phyloP scores from a whole-genome alignment of 345 rosid species.

The Syzygium jambos region DNA sequence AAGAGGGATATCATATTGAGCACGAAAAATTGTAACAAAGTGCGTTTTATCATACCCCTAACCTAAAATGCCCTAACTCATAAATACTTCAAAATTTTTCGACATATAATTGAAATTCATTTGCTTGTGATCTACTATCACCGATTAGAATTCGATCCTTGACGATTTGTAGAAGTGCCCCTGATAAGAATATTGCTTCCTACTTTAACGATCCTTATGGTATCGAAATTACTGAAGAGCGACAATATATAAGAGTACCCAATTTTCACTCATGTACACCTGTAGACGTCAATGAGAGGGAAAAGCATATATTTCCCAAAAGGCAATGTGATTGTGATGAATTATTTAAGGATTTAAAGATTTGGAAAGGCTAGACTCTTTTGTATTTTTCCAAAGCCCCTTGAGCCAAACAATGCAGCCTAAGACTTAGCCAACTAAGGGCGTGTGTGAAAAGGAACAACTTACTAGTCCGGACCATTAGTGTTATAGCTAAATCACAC shows the following conservation, averaged over 20 bases:
- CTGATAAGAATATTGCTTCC: neutral
- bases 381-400: too few species aligned
- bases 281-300: neutral
- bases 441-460: constrained; percentile 39
- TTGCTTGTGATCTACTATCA: neutral
- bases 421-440: constrained; percentile 71
- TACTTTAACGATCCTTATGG: neutral
- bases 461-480: neutral
- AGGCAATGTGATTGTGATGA: neutral
- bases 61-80: neutral
- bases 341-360: neutral
- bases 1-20: neutral
- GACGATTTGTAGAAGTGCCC: neutral
- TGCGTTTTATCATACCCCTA: neutral
- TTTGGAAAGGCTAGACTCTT: neutral
- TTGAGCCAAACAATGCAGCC: too few species aligned
- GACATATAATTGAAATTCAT: neutral
- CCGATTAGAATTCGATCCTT: neutral
- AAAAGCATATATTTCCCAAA: neutral
- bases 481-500: neutral
- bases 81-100: neutral
- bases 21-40: neutral
- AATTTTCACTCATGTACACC: too few species aligned
- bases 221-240: neutral
- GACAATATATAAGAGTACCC: neutral